Percentiles rank a stretch among this genome's conserved stretches.
These are phyloP conservation scores for Termitomyces sp. DNA, from an alignment of 768 basidiomycete genomes.

Conservation along the genomic window DNA sequence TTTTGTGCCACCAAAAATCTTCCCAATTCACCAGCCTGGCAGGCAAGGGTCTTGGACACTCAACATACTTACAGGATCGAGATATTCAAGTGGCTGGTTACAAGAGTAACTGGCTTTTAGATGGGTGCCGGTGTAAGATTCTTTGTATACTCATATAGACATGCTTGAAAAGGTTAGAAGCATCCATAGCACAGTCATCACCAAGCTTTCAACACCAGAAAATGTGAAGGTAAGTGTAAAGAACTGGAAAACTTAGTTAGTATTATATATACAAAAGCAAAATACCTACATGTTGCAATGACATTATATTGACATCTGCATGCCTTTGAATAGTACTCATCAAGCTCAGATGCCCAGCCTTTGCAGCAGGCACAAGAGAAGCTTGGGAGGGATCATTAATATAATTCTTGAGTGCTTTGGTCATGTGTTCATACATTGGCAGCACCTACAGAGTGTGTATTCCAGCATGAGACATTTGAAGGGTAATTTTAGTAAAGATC, in stretches of 20 bases:
- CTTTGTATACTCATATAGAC: neutral
- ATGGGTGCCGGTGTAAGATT: neutral
- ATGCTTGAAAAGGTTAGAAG: neutral
- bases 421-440: constrained; percentile 24
- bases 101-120: neutral
- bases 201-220: neutral
- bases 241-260: no score
- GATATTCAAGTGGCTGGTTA: neutral
- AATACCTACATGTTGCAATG: constrained; percentile 22
- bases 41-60: no score
- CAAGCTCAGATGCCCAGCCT: constrained; percentile 19
- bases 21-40: no score
- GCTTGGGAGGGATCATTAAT: neutral
- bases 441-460: constrained; percentile 25
- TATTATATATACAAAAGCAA: neutral
- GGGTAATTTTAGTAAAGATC: constrained; percentile 25
- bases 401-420: constrained; percentile 12
- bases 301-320: constrained; percentile 19
- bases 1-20: no score
- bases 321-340: constrained; percentile 19
- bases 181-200: neutral
- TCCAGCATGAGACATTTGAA: constrained; percentile 18
- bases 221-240: constrained; percentile 19
- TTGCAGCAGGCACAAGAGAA: constrained; percentile 16
- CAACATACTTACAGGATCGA: neutral